Conservation (phyloP, 768 basidiomycete genomes). For the Galerina sulciceps region DNA sequence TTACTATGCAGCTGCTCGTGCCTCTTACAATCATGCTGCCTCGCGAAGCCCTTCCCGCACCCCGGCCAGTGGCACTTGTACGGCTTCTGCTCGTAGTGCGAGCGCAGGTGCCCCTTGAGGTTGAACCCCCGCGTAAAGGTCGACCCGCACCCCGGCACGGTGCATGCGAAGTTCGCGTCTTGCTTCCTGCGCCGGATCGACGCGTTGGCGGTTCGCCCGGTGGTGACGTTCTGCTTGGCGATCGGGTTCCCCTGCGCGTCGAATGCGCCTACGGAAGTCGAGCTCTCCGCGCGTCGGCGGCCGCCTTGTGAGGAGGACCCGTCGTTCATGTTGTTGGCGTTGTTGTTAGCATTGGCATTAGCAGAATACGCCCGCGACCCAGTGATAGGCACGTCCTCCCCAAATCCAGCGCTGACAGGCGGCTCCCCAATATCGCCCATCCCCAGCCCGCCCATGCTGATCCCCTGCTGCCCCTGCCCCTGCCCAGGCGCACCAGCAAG, state of each 20-base stretch:
- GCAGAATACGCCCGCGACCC: slow-evolving; percentile 23
- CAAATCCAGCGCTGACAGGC: slow-evolving; percentile 31
- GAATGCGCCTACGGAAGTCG: slow-evolving; percentile 9
- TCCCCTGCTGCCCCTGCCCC: slow-evolving; percentile 6
- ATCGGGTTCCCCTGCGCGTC: slow-evolving; percentile 16
- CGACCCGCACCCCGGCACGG: slow-evolving; percentile 81
- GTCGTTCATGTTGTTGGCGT: slow-evolving; percentile 7
- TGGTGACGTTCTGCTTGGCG: slow-evolving; percentile 87
- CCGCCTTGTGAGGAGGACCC: slow-evolving; percentile 16
- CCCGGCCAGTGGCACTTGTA: slow-evolving; percentile 96
- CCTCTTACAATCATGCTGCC: slow-evolving; percentile 96
- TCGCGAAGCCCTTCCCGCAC: slow-evolving; percentile 91
- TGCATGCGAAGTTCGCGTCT: slow-evolving; percentile 85
- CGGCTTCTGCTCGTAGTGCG: slow-evolving; percentile 93
- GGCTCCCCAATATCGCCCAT: slow-evolving; percentile 26
- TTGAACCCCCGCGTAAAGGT: slow-evolving; percentile 95
- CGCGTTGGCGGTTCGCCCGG: slow-evolving; percentile 86
- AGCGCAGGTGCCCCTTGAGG: slow-evolving; percentile 93
- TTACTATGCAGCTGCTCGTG: slow-evolving; percentile 96
- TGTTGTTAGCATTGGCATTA: not conserved
- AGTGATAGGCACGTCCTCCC: slow-evolving; percentile 31
- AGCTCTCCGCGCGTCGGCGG: slow-evolving; percentile 16
- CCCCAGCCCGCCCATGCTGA: slow-evolving; percentile 3
- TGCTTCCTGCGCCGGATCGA: slow-evolving; percentile 85
- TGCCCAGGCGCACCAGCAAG: not conserved